Conservation (phyloP, 768 basidiomycete genomes). For the Postia placenta region DNA sequence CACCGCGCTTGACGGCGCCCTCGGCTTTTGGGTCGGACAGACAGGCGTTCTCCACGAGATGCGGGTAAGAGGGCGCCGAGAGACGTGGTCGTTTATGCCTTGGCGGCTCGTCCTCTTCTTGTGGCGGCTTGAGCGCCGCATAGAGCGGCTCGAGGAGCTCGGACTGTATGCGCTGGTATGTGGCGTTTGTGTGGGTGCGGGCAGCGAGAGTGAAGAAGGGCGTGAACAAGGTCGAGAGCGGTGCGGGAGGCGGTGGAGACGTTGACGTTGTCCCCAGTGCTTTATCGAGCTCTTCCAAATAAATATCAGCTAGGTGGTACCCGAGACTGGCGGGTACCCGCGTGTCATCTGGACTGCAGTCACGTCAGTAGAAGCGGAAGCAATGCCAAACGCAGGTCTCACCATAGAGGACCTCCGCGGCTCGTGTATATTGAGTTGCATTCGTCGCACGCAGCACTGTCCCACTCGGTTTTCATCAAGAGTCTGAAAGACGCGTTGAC, state of each 20-base stretch:
- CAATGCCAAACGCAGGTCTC: conserved; percentile 13
- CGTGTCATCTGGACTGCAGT: conserved; percentile 55
- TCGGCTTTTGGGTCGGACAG: conserved; percentile 34
- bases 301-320: conserved; percentile 87
- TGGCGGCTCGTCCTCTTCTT: conserved; percentile 34
- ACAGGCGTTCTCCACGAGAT: conserved; percentile 51
- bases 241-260: conserved; percentile 32
- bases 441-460: conserved; percentile 40
- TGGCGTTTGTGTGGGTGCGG: conserved; percentile 52
- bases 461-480: conserved; percentile 69
- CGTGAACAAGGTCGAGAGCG: conserved; percentile 46
- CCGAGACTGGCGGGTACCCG: conserved; percentile 73
- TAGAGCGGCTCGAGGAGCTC: conserved; percentile 69
- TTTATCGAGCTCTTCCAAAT: conserved; percentile 84
- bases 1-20: conserved; percentile 26
- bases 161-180: conserved; percentile 69
- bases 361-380: conserved; percentile 7
- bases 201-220: conserved; percentile 77
- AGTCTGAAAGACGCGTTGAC: conserved; percentile 82
- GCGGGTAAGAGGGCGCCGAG: conserved; percentile 32
- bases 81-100: conserved; percentile 43
- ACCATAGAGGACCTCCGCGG: conserved; percentile 85
- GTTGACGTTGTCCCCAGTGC: conserved; percentile 30
- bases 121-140: conserved; percentile 36
- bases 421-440: conserved; percentile 65